Base-by-base conservation (phyloP, 306 rosid species). In the Chamaecrista fasciculata region DNA sequence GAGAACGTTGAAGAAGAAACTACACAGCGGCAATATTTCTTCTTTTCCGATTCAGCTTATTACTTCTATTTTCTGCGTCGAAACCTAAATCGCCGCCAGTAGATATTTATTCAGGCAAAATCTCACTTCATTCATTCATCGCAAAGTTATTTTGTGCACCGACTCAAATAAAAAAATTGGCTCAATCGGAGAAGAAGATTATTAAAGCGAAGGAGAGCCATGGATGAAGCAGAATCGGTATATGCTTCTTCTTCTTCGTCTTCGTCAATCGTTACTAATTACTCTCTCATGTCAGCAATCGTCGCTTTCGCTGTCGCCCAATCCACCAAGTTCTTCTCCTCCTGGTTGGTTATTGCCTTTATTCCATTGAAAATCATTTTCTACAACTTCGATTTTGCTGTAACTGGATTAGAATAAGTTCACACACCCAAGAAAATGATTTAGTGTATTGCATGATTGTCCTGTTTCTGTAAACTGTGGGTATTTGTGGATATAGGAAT, bases 201-300 rank as follows among this genome's bases (percentile, higher is more conserved):
- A n/a, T 34, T 19, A 8, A 59, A 59, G 18, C 47, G 11, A 31
- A 69, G 53, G 16, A 31, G 29, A 52, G 20, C 31, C 25, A 51
- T 77, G 82, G 76, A 26, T 42, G 79, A 68, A 21, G 71, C 11
- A 56, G 70, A 34, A 64, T 50, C 67, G 53, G 71, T 33, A 36
- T 57, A 20, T 31, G 70, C 69, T 50, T 8, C 62, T 0, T 14
- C 37, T 0, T 26, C 58, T 0, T 26, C 58, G 1, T 57, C 79
- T 11, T 37, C 28, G 1, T 71, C 85, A 31, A 52, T 79, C 80
- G 69, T 77, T 62, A 53, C 74, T 62, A 86, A 86, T 81, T 88
- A 79, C 79, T 86, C 95, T 67, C 89, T 86, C 66, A 46, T 88
- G 76, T 83, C 87, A 28, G 82, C 95, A 39, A n/a, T 86, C 60